phyloP scores from a whole-genome alignment of 2,329 filamentous ascomycete species.

The Aspergillus cejpii region DNA sequence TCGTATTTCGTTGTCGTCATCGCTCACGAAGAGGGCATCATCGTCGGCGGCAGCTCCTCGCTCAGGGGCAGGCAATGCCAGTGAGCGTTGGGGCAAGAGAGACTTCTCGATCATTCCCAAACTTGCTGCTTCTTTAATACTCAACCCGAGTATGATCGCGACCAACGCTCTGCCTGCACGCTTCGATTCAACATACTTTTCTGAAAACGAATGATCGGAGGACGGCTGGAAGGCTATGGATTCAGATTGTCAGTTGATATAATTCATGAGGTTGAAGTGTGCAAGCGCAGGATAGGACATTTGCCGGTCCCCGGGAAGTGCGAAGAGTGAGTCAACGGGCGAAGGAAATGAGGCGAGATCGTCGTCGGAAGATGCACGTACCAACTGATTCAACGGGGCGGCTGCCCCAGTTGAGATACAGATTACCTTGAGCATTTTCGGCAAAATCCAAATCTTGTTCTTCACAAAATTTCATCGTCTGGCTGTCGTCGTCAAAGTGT shows the following conservation, averaged over 20 bases:
- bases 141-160: conserved; percentile 53
- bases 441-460: conserved; percentile 48
- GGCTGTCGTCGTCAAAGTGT: conserved; percentile 50
- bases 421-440: conserved; percentile 40
- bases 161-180: conserved; percentile 50
- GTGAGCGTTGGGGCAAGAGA: conserved; percentile 26
- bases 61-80: conserved; percentile 19
- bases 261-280: not conserved
- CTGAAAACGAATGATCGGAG: conserved; percentile 49
- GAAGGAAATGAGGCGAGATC: conserved; percentile 16
- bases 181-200: conserved; percentile 53
- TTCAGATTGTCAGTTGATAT: conserved; percentile 15
- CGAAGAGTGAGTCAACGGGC: conserved; percentile 3
- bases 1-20: conserved; percentile 30
- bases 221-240: conserved; percentile 38
- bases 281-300: not conserved
- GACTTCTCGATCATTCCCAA: conserved; percentile 46
- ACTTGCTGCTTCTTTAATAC: conserved; percentile 45
- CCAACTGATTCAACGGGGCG: conserved; percentile 44
- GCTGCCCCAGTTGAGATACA: conserved; percentile 48
- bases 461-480: conserved; percentile 50
- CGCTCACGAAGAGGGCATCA: conserved; percentile 36
- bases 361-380: conserved; percentile 26
- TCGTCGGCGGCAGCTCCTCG: conserved; percentile 27
- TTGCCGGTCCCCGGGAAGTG: not conserved